Conservation (phyloP, 768 basidiomycete genomes). For the Sistotremastrum niveocremeum region DNA sequence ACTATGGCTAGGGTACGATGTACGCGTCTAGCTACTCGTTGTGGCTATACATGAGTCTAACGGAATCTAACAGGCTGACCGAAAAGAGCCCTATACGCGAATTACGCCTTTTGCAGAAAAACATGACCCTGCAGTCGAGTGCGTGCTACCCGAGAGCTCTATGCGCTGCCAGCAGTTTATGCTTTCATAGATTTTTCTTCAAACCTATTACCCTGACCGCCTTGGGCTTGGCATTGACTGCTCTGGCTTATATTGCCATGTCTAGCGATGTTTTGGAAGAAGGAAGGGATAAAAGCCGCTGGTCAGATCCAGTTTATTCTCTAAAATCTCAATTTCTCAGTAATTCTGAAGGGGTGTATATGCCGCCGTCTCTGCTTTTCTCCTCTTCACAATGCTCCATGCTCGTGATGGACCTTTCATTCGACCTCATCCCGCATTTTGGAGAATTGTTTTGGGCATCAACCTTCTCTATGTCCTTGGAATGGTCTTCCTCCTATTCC, state of each 20-base stretch:
- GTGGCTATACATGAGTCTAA: background rate
- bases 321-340: background rate
- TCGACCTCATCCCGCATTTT: constrained; percentile 79
- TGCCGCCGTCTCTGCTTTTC: constrained; percentile 59
- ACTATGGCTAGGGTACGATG: constrained; percentile 59
- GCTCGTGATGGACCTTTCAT: constrained; percentile 85
- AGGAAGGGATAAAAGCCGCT: constrained; percentile 65
- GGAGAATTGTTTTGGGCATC: constrained; percentile 65
- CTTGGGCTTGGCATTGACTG: constrained; percentile 47
- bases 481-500: constrained; percentile 75
- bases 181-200: constrained; percentile 61
- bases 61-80: constrained; percentile 45
- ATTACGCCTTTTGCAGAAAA: constrained; percentile 76
- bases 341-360: constrained; percentile 47
- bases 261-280: constrained; percentile 77
- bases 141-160: constrained; percentile 14
- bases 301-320: constrained; percentile 34
- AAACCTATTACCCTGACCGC: constrained; percentile 71
- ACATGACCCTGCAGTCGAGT: constrained; percentile 77
- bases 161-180: constrained; percentile 3
- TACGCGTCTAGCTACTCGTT: constrained; percentile 29
- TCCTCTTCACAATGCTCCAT: constrained; percentile 75
- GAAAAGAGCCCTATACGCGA: constrained; percentile 70
- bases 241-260: constrained; percentile 71
- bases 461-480: constrained; percentile 76